Evolutionary conservation across 495 filamentous ascomycete genomes (phyloP).

Genomic region (Elaphomyces granulatus): DNA sequence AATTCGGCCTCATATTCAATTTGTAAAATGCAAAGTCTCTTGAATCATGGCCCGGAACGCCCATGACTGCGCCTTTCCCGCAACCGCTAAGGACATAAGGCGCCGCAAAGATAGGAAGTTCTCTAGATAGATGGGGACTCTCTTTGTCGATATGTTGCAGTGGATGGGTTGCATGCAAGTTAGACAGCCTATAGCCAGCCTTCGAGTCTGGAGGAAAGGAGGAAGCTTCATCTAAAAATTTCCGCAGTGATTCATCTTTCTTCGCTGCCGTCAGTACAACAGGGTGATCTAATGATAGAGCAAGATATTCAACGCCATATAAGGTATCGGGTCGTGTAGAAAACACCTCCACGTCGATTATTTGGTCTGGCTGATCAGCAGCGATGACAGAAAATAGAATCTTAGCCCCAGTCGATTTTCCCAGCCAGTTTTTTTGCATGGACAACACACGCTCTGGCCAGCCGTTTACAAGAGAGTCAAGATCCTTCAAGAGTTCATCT

Average conservation of each 20-base stretch:
- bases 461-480: slow-evolving; percentile 45
- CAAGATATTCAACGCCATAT: slow-evolving; percentile 72
- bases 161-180: slow-evolving; percentile 51
- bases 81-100: slow-evolving; percentile 82
- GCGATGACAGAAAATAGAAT: slow-evolving; percentile 49
- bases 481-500: slow-evolving; percentile 55
- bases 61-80: slow-evolving; percentile 84
- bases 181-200: slow-evolving; percentile 50
- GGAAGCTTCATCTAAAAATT: slow-evolving; percentile 50
- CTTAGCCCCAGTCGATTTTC: slow-evolving; percentile 56
- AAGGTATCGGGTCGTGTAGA: slow-evolving; percentile 77
- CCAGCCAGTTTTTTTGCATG: slow-evolving; percentile 86
- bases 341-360: slow-evolving; percentile 50
- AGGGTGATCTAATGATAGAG: slow-evolving; percentile 58
- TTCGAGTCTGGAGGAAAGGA: slow-evolving; percentile 56
- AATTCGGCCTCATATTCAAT: slow-evolving; percentile 43
- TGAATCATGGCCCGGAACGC: slow-evolving; percentile 70
- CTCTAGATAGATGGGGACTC: slow-evolving; percentile 32
- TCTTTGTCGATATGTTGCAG: slow-evolving; percentile 38
- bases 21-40: slow-evolving; percentile 71
- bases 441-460: slow-evolving; percentile 74
- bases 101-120: slow-evolving; percentile 63
- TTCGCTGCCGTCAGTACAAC: slow-evolving; percentile 48
- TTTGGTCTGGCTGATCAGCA: slow-evolving; percentile 13
- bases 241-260: slow-evolving; percentile 41